Evolutionary conservation across 202 grass and related monocot genomes (phyloP).

Genomic region (Hordeum pubiflorum): DNA sequence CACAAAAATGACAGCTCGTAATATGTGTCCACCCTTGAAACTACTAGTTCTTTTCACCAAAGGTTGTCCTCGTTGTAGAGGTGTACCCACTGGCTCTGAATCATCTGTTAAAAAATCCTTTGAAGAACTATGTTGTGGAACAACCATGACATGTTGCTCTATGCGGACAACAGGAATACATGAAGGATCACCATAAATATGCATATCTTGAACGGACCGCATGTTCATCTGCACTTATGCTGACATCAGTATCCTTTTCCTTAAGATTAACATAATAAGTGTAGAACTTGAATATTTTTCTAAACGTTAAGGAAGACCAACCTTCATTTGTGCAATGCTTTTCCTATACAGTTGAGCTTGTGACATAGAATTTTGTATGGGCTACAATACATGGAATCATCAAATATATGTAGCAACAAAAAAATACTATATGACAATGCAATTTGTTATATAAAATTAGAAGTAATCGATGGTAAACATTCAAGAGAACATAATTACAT

Average conservation of each 20-base stretch:
- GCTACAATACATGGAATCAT: slow-evolving; percentile 41
- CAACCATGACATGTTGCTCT: slow-evolving; percentile 70
- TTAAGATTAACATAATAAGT: neutral
- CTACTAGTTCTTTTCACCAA: no score
- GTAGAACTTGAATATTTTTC: neutral
- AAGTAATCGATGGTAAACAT: neutral
- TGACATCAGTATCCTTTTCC: neutral
- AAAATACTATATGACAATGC: no score
- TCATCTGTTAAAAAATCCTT: slow-evolving; percentile 22
- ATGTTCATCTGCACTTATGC: slow-evolving; percentile 48
- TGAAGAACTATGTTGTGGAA: slow-evolving; percentile 48
- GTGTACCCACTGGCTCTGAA: no score
- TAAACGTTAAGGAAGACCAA: neutral
- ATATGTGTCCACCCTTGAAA: slow-evolving; percentile 29
- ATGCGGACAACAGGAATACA: slow-evolving; percentile 72
- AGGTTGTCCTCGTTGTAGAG: no score
- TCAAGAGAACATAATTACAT: slow-evolving; percentile 46
- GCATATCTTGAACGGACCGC: slow-evolving; percentile 69
- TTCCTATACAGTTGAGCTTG: slow-evolving; percentile 71
- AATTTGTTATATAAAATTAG: no score
- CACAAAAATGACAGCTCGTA: slow-evolving; percentile 80
- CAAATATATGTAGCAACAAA: neutral
- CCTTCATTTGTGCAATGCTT: slow-evolving; percentile 88
- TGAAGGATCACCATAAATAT: slow-evolving; percentile 83
- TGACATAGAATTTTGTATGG: slow-evolving; percentile 50